Evolutionary conservation across 495 filamentous ascomycete genomes (phyloP).

Genomic region (Daldinia loculata): DNA sequence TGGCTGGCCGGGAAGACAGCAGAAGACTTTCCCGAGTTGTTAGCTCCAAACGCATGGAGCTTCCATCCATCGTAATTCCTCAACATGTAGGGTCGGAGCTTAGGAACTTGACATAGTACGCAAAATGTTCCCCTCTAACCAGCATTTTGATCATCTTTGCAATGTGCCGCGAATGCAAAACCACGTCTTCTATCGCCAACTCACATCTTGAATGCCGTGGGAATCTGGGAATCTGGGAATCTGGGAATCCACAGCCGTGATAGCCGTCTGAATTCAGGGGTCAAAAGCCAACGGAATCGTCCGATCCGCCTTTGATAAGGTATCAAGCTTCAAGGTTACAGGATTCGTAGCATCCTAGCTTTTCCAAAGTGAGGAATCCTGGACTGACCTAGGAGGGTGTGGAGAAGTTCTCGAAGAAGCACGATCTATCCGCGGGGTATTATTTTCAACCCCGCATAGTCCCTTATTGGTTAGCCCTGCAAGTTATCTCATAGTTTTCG

Average conservation of each 20-base stretch:
- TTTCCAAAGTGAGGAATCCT: conserved; percentile 37
- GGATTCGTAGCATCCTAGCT: conserved; percentile 30
- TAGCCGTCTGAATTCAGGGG: conserved; percentile 28
- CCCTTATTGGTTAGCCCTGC: conserved; percentile 34
- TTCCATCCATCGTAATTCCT: conserved; percentile 21
- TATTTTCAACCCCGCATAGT: conserved; percentile 33
- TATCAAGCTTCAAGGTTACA: conserved; percentile 26
- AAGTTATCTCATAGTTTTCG: conserved; percentile 4
- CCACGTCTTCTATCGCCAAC: conserved; percentile 11
- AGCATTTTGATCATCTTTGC: conserved; percentile 1
- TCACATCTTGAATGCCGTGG: conserved; percentile 8
- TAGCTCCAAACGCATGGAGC: conserved; percentile 20
- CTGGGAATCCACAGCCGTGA: conserved; percentile 16
- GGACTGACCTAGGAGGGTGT: conserved; percentile 29
- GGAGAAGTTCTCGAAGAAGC: conserved; percentile 9
- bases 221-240: not conserved
- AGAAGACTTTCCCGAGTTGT: conserved; percentile 20
- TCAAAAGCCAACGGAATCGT: conserved; percentile 19
- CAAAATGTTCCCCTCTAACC: not conserved
- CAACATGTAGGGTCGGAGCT: not conserved
- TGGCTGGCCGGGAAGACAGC: conserved; percentile 23
- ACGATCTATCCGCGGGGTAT: conserved; percentile 41
- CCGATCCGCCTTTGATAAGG: conserved; percentile 40
- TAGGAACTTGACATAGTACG: not conserved
- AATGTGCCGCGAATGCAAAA: conserved; percentile 21